phyloP scores from a whole-genome alignment of 768 basidiomycete species.

The Clathrus columnatus region DNA sequence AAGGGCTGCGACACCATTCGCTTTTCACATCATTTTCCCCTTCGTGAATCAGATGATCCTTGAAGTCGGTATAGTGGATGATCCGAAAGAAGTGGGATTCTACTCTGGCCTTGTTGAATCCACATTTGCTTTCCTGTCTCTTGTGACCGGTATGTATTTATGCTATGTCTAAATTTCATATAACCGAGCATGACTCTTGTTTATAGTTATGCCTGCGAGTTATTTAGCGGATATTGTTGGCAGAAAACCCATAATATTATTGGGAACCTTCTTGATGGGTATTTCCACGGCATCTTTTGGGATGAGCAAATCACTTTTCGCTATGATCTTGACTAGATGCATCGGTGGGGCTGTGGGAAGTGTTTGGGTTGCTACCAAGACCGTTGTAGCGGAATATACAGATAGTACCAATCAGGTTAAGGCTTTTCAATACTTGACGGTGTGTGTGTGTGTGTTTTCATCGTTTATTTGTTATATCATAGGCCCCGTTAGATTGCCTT shows the following conservation, averaged over 20 bases:
- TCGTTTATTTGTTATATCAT: neutral
- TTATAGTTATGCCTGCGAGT: neutral
- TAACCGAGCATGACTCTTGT: neutral
- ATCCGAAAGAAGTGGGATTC: slow-evolving; percentile 15
- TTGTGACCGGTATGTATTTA: neutral
- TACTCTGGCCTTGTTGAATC: slow-evolving; percentile 14
- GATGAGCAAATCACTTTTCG: too few relatives aligned
- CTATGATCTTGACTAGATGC: too few relatives aligned
- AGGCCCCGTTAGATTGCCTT: neutral
- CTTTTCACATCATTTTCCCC: neutral
- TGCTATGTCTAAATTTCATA: neutral
- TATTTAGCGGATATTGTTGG: neutral
- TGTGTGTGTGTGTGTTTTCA: too few relatives aligned
- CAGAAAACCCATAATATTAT: too few relatives aligned
- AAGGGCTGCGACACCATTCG: too few relatives aligned
- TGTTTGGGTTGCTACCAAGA: too few relatives aligned
- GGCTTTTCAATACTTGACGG: neutral
- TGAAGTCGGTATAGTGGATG: slow-evolving; percentile 13
- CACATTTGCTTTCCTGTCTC: neutral
- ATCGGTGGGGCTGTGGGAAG: too few relatives aligned
- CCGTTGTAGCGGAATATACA: neutral
- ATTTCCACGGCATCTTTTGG: too few relatives aligned
- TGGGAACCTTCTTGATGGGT: too few relatives aligned
- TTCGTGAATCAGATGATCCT: too few relatives aligned
- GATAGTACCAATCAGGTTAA: neutral